Evolutionary conservation across 2,329 filamentous ascomycete genomes (phyloP).

Genomic region (Simplicillium sp.): DNA sequence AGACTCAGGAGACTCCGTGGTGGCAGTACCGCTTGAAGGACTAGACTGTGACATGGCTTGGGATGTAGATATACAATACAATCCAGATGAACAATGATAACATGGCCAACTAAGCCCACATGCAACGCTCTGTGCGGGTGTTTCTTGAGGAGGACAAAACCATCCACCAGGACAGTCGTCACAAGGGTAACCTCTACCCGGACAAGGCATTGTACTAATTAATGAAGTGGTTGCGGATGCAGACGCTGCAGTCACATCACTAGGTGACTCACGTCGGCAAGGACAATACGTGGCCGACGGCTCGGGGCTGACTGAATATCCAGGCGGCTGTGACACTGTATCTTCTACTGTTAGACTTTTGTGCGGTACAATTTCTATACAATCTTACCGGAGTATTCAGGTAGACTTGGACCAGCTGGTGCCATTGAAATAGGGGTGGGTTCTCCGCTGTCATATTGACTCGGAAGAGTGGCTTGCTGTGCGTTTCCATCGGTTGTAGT

Average conservation of each 20-base stretch:
- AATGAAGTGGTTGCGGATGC: not conserved
- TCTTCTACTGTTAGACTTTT: no score
- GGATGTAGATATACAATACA: conserved; percentile 14
- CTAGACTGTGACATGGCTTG: not conserved
- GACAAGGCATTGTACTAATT: conserved; percentile 10
- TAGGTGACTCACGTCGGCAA: not conserved
- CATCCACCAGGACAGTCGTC: conserved; percentile 19
- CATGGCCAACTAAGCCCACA: conserved; percentile 22
- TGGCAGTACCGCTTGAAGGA: not conserved
- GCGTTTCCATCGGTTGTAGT: no score
- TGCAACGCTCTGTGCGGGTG: conserved; percentile 16
- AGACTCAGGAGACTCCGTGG: not conserved
- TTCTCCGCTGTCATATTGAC: no score
- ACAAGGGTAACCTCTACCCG: conserved; percentile 16
- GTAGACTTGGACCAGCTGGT: no score
- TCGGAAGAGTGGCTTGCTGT: no score
- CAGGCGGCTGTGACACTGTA: not conserved
- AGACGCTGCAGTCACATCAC: not conserved
- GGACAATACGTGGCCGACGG: not conserved
- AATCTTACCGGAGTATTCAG: no score
- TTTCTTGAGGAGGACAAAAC: conserved; percentile 21
- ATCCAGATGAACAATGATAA: conserved; percentile 18
- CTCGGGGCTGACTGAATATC: not conserved
- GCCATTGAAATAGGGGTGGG: no score
- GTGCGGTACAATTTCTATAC: no score